phyloP scores from a whole-genome alignment of 768 basidiomycete species.

The Rossbeevera mucosa region DNA sequence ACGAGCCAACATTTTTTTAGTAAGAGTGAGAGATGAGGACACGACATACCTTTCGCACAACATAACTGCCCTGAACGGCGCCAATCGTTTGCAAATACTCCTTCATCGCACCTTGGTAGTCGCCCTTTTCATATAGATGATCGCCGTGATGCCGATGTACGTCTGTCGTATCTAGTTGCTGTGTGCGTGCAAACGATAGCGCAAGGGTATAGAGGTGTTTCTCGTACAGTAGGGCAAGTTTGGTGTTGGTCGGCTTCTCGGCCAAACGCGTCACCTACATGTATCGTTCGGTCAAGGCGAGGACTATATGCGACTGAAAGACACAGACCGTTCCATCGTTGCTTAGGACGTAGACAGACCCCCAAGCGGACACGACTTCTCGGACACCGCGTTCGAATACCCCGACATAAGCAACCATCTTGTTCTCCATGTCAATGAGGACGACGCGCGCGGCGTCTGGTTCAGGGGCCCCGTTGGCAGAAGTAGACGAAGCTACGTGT shows the following conservation, averaged over 20 bases:
- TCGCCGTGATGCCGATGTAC: slow-evolving; percentile 91
- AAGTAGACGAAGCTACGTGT: slow-evolving; percentile 16
- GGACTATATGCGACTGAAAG: not conserved
- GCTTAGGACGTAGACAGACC: slow-evolving; percentile 70
- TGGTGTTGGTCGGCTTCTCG: slow-evolving; percentile 79
- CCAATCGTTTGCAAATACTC: slow-evolving; percentile 92
- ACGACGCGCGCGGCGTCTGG: slow-evolving; percentile 74
- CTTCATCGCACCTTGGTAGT: slow-evolving; percentile 90
- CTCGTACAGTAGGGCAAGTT: slow-evolving; percentile 80
- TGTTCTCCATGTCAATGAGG: slow-evolving; percentile 89
- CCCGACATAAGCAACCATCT: slow-evolving; percentile 79
- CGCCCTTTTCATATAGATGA: slow-evolving; percentile 82
- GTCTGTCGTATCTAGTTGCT: slow-evolving; percentile 79
- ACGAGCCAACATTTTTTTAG: slow-evolving; percentile 5
- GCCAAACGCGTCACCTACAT: slow-evolving; percentile 58
- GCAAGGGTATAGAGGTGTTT: slow-evolving; percentile 78
- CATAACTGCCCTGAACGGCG: slow-evolving; percentile 86
- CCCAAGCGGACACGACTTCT: slow-evolving; percentile 79
- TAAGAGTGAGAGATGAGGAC: not conserved
- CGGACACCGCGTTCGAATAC: slow-evolving; percentile 80
- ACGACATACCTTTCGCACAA: slow-evolving; percentile 82
- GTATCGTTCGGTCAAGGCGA: not conserved
- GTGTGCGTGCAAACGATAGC: slow-evolving; percentile 75
- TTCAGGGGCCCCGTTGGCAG: slow-evolving; percentile 39
- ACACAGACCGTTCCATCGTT: slow-evolving; percentile 68